Evolutionary conservation across 805 yeast species (phyloP), one percentile per base, ranked within the genome.

Genomic region (Lipomyces orientalis): DNA sequence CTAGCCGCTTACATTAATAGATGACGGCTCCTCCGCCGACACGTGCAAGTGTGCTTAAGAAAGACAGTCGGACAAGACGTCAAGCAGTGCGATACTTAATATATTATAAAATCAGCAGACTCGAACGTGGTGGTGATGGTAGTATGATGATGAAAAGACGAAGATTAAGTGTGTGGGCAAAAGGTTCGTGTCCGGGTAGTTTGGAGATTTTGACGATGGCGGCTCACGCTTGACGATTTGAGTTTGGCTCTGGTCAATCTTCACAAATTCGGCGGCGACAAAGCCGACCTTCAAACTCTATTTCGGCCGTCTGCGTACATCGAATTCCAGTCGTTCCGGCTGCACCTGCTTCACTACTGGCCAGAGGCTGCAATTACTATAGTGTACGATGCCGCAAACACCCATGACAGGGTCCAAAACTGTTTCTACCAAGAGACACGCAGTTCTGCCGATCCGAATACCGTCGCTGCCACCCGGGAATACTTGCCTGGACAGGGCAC

Each of bases 201-300:
- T 43, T 43, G 46, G 60, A 25, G 60, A 29, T 34, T 33, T 55
- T 49, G 56, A 33, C 54, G 39, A 55, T 33, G 46, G n/a, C 31
- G 33, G 16, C 59, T 54, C 54, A 54, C 64, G 54, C 54, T 39
- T 39, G 43, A 39, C 39, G 35, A 54, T 43, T 34, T 60, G 33
- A 37, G 29, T 37, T 22, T 25, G 29, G 52, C 29, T 35, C 29
- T 57, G 12, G 25, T n/a, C 22, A 16, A 22, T 29, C 37, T 56
- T 56, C 8, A 33, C 9, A 29, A 22, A 34, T 31, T 14, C 49
- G 10, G 29, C 54, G 29, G 22, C 22, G 33, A 43, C 49, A 55
- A 54, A 46, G 56, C 46, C n/a, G 54, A 60, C 31, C 56, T 60
- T 60, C 62, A 60, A 60, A 60, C 62, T 55, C 54, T 60, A 60